phyloP scores from a whole-genome alignment of 257 asterid species.

The Paulownia fortunei region DNA sequence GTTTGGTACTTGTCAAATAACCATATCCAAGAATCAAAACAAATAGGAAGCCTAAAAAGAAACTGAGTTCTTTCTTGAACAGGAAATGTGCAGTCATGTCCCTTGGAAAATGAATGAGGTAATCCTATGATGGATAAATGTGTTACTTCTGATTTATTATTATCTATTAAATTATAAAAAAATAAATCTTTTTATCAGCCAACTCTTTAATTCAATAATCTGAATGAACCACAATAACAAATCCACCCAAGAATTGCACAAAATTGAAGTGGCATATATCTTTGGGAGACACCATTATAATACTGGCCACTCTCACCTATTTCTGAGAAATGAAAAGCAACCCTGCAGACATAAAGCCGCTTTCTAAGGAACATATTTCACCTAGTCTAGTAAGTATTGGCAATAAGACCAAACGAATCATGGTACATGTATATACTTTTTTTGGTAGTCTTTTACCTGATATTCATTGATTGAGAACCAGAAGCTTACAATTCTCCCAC shows the following conservation, averaged over 20 bases:
- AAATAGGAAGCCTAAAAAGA: background rate
- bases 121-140: too few relatives aligned
- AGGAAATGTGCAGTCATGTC: conserved; percentile 26
- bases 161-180: too few relatives aligned
- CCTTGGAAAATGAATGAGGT: too few relatives aligned
- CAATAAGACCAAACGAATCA: background rate
- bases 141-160: too few relatives aligned
- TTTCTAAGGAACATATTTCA: conserved; percentile 42
- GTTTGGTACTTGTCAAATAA: background rate
- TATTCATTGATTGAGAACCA: background rate
- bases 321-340: background rate
- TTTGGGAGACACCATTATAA: conserved; percentile 29
- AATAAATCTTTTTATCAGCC: too few relatives aligned
- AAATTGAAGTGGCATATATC: background rate
- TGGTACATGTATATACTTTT: background rate
- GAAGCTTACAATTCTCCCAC: too few relatives aligned
- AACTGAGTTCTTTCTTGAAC: background rate
- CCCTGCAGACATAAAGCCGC: conserved; percentile 45
- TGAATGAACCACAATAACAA: background rate
- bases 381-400: background rate
- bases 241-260: background rate
- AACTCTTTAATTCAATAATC: background rate
- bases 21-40: background rate
- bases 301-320: conserved; percentile 35
- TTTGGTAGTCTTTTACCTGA: background rate